A percentile compares a stretch with the other conserved stretches of the same genome.
Evolutionary conservation across 2,329 filamentous ascomycete species (phyloP).

Genomic region (Cladobotryum mycophilum): DNA sequence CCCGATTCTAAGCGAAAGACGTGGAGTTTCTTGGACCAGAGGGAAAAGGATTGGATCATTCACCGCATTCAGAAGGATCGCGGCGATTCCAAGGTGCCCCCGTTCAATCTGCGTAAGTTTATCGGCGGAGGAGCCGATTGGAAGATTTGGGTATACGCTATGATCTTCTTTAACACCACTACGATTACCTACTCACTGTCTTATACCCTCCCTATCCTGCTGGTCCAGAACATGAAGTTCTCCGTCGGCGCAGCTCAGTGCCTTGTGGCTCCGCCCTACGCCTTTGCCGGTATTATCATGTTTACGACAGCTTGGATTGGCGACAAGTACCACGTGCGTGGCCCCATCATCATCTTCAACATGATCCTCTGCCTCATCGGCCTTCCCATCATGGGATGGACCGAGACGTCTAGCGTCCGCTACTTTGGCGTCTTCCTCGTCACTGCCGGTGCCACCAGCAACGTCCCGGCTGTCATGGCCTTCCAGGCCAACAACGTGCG

Average conservation of each 20-base stretch:
- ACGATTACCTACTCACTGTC: constrained; percentile 70
- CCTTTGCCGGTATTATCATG: constrained; percentile 58
- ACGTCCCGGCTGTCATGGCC: constrained; percentile 66
- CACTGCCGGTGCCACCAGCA: constrained; percentile 71
- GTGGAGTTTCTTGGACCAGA: constrained; percentile 46
- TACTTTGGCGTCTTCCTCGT: constrained; percentile 72
- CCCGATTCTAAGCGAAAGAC: constrained; percentile 48
- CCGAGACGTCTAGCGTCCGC: constrained; percentile 46
- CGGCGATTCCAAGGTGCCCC: constrained; percentile 48
- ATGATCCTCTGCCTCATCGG: constrained; percentile 61
- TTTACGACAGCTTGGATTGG: constrained; percentile 54
- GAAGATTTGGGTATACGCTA: constrained; percentile 57
- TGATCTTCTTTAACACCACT: constrained; percentile 60
- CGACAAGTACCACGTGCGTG: constrained; percentile 61
- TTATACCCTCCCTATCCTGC: constrained; percentile 73
- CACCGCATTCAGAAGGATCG: constrained; percentile 51
- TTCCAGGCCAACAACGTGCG: constrained; percentile 87
- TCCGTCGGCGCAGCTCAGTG: constrained; percentile 58
- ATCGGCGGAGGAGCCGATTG: constrained; percentile 41
- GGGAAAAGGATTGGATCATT: constrained; percentile 48
- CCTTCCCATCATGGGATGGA: constrained; percentile 66
- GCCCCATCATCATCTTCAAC: constrained; percentile 61
- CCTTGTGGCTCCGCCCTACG: constrained; percentile 64
- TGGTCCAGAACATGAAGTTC: constrained; percentile 58
- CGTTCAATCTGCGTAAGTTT: constrained; percentile 44